Evolutionary conservation across 2,329 filamentous ascomycete genomes (phyloP), one percentile per base, ranked within the genome.

Genomic region (Arthrobotrys megalospora): DNA sequence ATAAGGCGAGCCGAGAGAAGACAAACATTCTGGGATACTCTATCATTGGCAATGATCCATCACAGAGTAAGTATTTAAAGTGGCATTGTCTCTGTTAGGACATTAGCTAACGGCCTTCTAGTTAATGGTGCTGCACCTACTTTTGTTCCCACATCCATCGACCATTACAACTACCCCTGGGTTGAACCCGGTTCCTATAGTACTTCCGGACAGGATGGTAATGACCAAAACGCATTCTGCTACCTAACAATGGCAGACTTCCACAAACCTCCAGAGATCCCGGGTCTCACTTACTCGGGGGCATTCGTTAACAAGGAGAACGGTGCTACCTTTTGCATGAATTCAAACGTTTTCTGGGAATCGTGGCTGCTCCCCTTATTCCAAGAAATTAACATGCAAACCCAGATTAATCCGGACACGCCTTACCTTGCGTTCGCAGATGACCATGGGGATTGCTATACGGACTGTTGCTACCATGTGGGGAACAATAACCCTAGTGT

Each of bases 91-190:
- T 50, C 8, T 12, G 24, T 19, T 12, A 19, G 16, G 11, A 6
- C 1, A 7, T 6, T 6, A 5, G 24, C 28, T 53, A 14, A 34
- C 10, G 8, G n/a, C 3, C 6, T 19, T n/a, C n/a, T 53, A 53
- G 48, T 52, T n/a, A 52, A 53, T 10, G 50, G n/a, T 0, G 50
- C 34, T 1, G 50, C 50, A 53, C 50, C 50, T n/a, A 53, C 50
- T 10, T 53, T 53, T 19, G 50, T 53, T 16, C 48, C 48, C 1
- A 52, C 48, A 32, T 52, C 48, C 1, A 52, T 52, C 24, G 48
- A 53, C 4, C 50, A 53, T 16, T 53, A 53, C 14, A 34, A 34
- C 28, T 53, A 53, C 50, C 50, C 50, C 4, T 53, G 50, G 50
- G 28, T 53, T 3, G 50, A 53, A 11, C 50, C 50, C 1, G 50